Base-by-base conservation (phyloP, 177 flowering plant genomes). In the Tripterygium wilfordii region DNA sequence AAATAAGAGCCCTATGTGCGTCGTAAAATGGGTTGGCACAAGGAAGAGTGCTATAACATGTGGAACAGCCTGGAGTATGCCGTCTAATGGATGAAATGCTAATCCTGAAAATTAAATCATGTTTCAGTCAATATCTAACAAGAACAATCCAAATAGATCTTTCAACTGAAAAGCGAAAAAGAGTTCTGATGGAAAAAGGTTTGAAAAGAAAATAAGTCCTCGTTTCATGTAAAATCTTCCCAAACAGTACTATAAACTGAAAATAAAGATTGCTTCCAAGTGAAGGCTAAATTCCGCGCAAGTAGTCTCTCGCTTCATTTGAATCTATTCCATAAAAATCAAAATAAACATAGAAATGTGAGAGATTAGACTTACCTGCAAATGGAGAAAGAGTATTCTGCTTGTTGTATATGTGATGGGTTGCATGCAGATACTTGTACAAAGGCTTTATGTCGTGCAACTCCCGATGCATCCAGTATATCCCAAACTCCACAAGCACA, bases 391-490 rank as follows among this genome's bases (percentile, higher is more conserved):
- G 94, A 21, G 96, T 83, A 28, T 84, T 88, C 59, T 88, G 88
- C 75, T 92, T 92, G 70, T 92, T 92, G 79, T 88, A 92, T 63
- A 86, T 77, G 69, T 92, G 98, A 64, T 92, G 98, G 22, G 87
- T 86, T 24, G 98, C 83, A 67, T 92, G 98, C 49, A 88, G 95
- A 73, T 82, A 62, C 69, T 91, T 91, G 71, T 91, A 91, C 32
- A 91, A 64, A 50, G 88, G 83, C 53, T 88, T 92, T 59, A 92
- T 86, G 62, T 92, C 98, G 61, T 92, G 98, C 69, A 91, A 59
- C 64, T 82, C 94, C 51, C 95, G 69, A 26, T 91, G 98, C 85
- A 80, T 74, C 98, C 98, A 91, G 59, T 92, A 92, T 27, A 92
- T 84, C 13, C 87, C 87, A 59, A 92, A 85, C 73, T 92, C 98